These are phyloP conservation scores for Tylopilus sp. DNA, from an alignment of 768 basidiomycete species.

Conservation along the genomic window DNA sequence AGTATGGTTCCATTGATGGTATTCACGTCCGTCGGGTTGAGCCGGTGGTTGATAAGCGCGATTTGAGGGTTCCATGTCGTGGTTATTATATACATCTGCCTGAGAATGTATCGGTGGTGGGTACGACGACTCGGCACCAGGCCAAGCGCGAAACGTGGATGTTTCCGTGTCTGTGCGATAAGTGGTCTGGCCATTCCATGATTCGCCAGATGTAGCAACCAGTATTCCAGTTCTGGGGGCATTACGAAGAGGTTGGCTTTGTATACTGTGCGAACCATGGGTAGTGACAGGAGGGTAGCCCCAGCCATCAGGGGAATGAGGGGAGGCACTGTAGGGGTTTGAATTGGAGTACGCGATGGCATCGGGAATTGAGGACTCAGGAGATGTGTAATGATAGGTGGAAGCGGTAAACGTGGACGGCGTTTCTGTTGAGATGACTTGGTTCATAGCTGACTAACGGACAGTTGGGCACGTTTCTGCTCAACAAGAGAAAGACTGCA, in stretches of 20 bases:
- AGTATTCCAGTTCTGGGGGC: constrained; percentile 24
- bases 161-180: constrained; percentile 30
- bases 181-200: constrained; percentile 21
- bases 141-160: constrained; percentile 51
- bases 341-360: constrained; percentile 40
- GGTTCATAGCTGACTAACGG: constrained; percentile 31
- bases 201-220: constrained; percentile 12
- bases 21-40: constrained; percentile 39
- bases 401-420: constrained; percentile 40
- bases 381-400: constrained; percentile 44
- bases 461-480: not conserved
- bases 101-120: constrained; percentile 29
- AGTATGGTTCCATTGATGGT: constrained; percentile 28
- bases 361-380: constrained; percentile 39
- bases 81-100: constrained; percentile 21
- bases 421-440: constrained; percentile 36
- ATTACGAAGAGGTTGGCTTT: constrained; percentile 48
- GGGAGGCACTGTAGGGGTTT: constrained; percentile 39
- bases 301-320: constrained; percentile 52
- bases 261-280: constrained; percentile 38
- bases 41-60: constrained; percentile 29
- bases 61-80: constrained; percentile 41
- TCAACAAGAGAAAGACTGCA: not conserved
- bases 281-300: constrained; percentile 39
- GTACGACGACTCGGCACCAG: constrained; percentile 37